These are phyloP conservation scores for Podaxis mareebaensis DNA, from an alignment of 768 basidiomycete species.

Conservation along the genomic window DNA sequence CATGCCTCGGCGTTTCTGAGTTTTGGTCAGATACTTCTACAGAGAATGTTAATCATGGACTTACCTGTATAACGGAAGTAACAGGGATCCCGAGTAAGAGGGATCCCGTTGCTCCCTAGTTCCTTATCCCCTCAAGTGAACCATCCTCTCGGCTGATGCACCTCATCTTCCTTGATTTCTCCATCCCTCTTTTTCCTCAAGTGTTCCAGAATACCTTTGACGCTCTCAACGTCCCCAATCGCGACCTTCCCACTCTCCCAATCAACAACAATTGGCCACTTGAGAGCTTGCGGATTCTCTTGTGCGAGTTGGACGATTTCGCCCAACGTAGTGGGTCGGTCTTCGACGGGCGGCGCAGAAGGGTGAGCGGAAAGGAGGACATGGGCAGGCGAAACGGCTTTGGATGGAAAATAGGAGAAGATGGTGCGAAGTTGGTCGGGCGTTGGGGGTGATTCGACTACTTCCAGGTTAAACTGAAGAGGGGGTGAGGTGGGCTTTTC, in stretches of 20 bases:
- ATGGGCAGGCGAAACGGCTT: constrained; percentile 36
- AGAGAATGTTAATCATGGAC: not conserved
- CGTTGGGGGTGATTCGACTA: constrained; percentile 67
- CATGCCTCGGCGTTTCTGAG: no score
- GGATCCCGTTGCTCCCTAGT: not conserved
- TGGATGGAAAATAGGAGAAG: constrained; percentile 55
- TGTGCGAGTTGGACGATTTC: constrained; percentile 51
- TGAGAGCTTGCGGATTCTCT: constrained; percentile 60
- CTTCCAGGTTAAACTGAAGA: constrained; percentile 69
- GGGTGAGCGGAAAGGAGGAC: constrained; percentile 68
- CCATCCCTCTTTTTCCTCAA: constrained; percentile 69
- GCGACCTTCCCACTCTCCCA: constrained; percentile 68
- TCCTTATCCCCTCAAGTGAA: constrained; percentile 35
- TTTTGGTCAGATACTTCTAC: no score
- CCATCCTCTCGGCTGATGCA: constrained; percentile 55
- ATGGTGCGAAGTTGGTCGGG: constrained; percentile 70
- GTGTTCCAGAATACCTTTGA: constrained; percentile 64
- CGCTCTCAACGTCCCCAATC: constrained; percentile 69
- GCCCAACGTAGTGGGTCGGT: constrained; percentile 38
- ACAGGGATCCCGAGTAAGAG: not conserved
- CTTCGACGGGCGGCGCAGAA: constrained; percentile 38
- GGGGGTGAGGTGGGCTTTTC: constrained; percentile 45
- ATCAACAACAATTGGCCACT: constrained; percentile 82
- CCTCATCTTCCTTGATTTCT: constrained; percentile 47
- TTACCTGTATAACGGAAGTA: not conserved